Percentiles rank a stretch among this genome's conserved stretches.
Conservation (phyloP, 2,329 filamentous ascomycete species). For the Stromatinia cepivora region DNA sequence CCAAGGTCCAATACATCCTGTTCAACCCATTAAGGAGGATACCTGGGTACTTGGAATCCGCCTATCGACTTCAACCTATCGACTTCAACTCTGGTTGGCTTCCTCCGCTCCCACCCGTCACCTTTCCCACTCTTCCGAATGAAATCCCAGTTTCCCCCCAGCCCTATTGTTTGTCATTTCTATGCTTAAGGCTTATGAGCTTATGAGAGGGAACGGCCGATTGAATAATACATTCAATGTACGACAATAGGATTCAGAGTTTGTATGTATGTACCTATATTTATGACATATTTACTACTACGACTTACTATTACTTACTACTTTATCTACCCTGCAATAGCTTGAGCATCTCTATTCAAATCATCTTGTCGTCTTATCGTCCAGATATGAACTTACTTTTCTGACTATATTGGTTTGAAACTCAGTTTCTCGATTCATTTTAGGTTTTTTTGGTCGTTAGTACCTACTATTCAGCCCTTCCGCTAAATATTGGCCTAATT, state of each 20-base stretch:
- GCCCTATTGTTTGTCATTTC: conserved; percentile 14
- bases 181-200: conserved; percentile 12
- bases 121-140: conserved; percentile 2
- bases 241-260: not conserved
- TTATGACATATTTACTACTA: not conserved
- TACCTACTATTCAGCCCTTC: conserved; percentile 15
- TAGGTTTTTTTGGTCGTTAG: not conserved
- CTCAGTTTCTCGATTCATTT: conserved; percentile 8
- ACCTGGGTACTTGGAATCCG: not conserved
- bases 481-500: conserved; percentile 15
- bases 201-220: not conserved
- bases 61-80: conserved; percentile 6
- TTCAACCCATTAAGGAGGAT: conserved; percentile 1
- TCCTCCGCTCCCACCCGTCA: conserved; percentile 4
- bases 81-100: not conserved
- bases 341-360: not conserved
- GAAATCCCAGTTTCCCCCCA: conserved; percentile 9
- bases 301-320: not conserved
- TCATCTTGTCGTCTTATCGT: not conserved
- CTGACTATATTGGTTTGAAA: not conserved
- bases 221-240: not conserved
- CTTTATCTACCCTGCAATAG: not conserved
- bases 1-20: not conserved
- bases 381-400: conserved; percentile 7
- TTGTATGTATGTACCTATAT: not conserved